Base-by-base conservation (phyloP, 768 basidiomycete species). In the Rhizopogon rudus region DNA sequence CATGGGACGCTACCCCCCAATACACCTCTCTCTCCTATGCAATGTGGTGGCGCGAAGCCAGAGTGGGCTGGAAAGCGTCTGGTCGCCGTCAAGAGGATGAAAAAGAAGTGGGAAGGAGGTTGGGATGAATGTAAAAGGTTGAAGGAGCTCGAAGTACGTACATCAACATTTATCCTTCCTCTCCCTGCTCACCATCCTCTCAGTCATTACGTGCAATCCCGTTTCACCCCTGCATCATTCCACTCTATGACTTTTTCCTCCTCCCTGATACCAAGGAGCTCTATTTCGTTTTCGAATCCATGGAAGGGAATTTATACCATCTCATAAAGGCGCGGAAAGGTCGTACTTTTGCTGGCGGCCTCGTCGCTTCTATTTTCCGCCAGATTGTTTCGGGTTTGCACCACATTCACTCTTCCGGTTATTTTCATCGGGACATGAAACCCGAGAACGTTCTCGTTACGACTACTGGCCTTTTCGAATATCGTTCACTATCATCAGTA, bases 401-500 rank as follows among this genome's bases (percentile, higher is more conserved):
- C 65, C 97, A 99, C 71, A 93, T 98, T 61, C 97, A 99, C 71
- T 69, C 77, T 13, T 78, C 86, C 31, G 97, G 96, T 37, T 99
- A 96, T 73, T 99, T 99, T 73, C 97, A 99, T 73, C 91, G 97
- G 48, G 97, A 99, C 71, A 97, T 99, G 93, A 99, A 99, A 73
- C 97, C 97, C 39, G 97, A 99, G 71, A 99, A 99, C 65, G 88
- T 98, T 7, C 84, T 99, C 51, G 97, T 99, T 63, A 98, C 97
- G 16, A 98, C 97, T 2, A 97, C 93, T 13, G 97, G 97, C 17
- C 80, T 96, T 51, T 87, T 89, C 61, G 92, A 97, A 72, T 99
- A 99, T 67, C 84, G 82, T 28, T 81, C 91, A 9, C 80, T 92
- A 31, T 85, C 84, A n/a, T 86, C 91, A 10, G 65, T 80, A 50